A percentile compares a stretch with the other conserved stretches of the same genome.
Evolutionary conservation across 768 basidiomycete species (phyloP).

Genomic region (Pisolithus marmoratus): DNA sequence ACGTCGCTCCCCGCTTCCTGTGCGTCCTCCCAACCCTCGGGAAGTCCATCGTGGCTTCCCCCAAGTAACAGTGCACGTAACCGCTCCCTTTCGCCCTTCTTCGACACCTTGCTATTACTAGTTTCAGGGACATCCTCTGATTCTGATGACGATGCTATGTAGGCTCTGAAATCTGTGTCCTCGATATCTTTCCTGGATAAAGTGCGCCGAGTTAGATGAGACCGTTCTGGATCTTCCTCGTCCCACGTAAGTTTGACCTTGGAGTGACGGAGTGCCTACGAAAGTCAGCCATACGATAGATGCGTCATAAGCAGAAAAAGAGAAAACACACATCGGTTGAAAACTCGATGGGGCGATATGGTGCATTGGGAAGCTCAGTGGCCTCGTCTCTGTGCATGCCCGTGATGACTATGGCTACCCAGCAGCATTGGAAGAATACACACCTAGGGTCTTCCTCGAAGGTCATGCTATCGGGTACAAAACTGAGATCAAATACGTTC

Average conservation of each 20-base stretch:
- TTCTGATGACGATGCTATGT: conserved; percentile 53
- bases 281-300: neutral
- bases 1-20: conserved; percentile 37
- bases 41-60: conserved; percentile 59
- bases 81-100: conserved; percentile 52
- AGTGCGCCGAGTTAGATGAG: conserved; percentile 68
- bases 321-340: conserved; percentile 73
- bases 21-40: conserved; percentile 66
- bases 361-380: conserved; percentile 50
- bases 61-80: conserved; percentile 74
- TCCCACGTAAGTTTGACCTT: conserved; percentile 99
- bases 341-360: conserved; percentile 80
- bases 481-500: conserved; percentile 93
- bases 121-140: conserved; percentile 25
- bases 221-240: conserved; percentile 89
- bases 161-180: conserved; percentile 82
- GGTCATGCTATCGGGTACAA: conserved; percentile 83
- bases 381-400: conserved; percentile 69
- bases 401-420: neutral
- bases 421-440: neutral
- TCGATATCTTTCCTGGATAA: conserved; percentile 85
- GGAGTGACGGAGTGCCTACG: conserved; percentile 90
- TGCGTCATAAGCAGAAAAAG: neutral
- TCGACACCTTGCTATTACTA: conserved; percentile 25
- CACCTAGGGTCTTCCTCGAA: conserved; percentile 78